Percentiles rank a stretch among this genome's conserved stretches.
phyloP scores from a whole-genome alignment of 2,329 filamentous ascomycete genomes.

The Cryphonectria carpinicola region DNA sequence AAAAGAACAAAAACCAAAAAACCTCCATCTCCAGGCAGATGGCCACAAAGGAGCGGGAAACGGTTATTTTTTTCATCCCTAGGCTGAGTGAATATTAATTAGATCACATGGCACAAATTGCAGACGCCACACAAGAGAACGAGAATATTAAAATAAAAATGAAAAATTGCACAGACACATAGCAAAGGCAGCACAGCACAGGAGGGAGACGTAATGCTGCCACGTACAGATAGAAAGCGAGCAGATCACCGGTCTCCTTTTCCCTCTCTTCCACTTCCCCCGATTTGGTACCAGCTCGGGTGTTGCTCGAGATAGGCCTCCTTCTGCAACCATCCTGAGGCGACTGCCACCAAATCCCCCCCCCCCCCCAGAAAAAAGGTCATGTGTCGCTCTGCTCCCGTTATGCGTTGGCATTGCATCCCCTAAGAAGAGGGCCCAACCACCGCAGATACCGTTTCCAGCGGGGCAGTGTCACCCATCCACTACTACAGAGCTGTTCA shows the following conservation, averaged over 20 bases:
- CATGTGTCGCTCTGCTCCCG: constrained; percentile 18
- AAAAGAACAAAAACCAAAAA: neutral
- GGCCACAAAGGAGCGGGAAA: neutral
- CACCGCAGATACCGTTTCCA: neutral
- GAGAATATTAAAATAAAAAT: neutral
- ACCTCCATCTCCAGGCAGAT: neutral
- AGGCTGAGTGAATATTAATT: constrained; percentile 1
- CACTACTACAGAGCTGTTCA: neutral
- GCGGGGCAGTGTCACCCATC: constrained; percentile 16
- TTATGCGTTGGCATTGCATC: constrained; percentile 22
- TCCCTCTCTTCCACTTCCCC: too few relatives aligned
- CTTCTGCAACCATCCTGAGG: neutral
- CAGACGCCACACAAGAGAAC: neutral
- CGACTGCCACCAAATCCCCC: neutral
- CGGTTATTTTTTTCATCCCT: neutral
- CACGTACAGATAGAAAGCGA: neutral
- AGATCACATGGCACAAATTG: neutral
- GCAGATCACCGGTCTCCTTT: constrained; percentile 13
- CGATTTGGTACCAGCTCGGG: neutral
- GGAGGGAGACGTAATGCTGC: neutral
- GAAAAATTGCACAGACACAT: neutral
- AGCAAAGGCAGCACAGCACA: neutral
- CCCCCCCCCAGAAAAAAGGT: neutral
- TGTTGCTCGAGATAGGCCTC: neutral
- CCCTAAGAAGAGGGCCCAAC: neutral